These are phyloP conservation scores for Kalanchoe fedtschenkoi DNA, from an alignment of 164 flowering plant species.

Conservation along the genomic window DNA sequence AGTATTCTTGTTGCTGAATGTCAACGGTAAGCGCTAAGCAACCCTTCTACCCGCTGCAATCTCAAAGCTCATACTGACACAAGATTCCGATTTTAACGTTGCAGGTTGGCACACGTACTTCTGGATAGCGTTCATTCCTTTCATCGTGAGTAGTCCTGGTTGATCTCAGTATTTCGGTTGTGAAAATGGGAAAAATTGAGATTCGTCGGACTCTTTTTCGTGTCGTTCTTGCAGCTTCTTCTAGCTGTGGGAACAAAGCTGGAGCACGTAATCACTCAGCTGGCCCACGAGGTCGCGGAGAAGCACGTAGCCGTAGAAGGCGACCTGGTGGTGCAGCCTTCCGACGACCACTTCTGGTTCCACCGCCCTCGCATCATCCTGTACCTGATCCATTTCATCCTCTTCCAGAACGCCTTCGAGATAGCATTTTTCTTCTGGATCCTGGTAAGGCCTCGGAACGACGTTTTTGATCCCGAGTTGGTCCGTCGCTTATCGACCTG, in stretches of 20 bases:
- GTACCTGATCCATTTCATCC: conserved; percentile 80
- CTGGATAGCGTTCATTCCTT: conserved; percentile 86
- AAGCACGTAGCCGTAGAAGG: conserved; percentile 52
- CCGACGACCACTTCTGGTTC: conserved; percentile 93
- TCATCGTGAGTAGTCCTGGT: conserved; percentile 46
- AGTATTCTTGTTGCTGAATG: conserved; percentile 70
- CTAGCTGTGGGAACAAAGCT: conserved; percentile 85
- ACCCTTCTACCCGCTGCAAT: not conserved
- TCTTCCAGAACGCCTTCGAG: conserved; percentile 93
- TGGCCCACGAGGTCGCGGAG: conserved; percentile 86
- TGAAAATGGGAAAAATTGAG: too few relatives aligned
- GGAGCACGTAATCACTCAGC: conserved; percentile 62
- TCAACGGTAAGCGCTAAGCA: conserved; percentile 40
- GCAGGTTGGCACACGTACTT: conserved; percentile 97
- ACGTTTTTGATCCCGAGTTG: not conserved
- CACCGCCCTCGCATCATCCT: conserved; percentile 47
- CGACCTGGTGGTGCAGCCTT: conserved; percentile 52
- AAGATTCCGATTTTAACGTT: conserved; percentile 5
- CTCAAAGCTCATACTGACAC: not conserved
- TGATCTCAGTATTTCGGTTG: too few relatives aligned
- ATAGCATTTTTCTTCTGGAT: conserved; percentile 96
- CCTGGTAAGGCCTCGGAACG: conserved; percentile 35
- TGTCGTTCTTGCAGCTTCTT: conserved; percentile 44
- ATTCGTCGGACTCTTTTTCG: not conserved
- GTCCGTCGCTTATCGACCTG: not conserved